Evolutionary conservation across 2,329 filamentous ascomycete genomes (phyloP), one percentile per base, ranked within the genome.

Genomic region (Fonsecaea erecta): DNA sequence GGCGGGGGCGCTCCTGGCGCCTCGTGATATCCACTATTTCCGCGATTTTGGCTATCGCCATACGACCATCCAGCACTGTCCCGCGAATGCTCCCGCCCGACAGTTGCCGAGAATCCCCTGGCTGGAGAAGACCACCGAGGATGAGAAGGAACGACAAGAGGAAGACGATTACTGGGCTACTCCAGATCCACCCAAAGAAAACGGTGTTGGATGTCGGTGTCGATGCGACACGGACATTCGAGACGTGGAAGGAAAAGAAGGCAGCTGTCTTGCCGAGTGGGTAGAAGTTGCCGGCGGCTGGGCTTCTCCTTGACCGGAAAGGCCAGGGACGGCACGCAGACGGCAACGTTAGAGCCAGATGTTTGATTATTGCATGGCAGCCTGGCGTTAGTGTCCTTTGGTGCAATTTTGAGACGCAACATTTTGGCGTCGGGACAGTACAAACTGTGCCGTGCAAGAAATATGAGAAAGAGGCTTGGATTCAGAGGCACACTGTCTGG

Each of bases 51-150:
- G 95, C 62, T 99, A 99, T 81, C 88, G 95, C 75, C 95, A 99
- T 79, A 99, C 95, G 6, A 99, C 95, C 2, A 99, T 99, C 75
- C 94, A 98, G 80, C 95, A 99, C 79, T 99, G 95, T 74, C 95
- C 95, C 1, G 93, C 93, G 61, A 99, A 99, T 75, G 95, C 95
- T 2, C 95, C 94, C 0, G 88, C 90, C 12, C 88, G 91, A 54
- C 95, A 99, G 79, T 84, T 97, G 51, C 87, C 90, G 3, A 87
- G 92, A 63, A 84, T 88, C 59, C 92, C 92, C 0, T 97, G 84
- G 76, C 86, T 96, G 16, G 93, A 97, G 78, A 87, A 81, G 81
- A 95, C 91, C 16, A 96, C 91, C 0, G 73, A 84, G 14, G 90
- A 96, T 71, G 89, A 93, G 75, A 93, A 91, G 80, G 89, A 91